Conservation (phyloP, 2,329 filamentous ascomycete genomes). For the Diaporthe sp. region DNA sequence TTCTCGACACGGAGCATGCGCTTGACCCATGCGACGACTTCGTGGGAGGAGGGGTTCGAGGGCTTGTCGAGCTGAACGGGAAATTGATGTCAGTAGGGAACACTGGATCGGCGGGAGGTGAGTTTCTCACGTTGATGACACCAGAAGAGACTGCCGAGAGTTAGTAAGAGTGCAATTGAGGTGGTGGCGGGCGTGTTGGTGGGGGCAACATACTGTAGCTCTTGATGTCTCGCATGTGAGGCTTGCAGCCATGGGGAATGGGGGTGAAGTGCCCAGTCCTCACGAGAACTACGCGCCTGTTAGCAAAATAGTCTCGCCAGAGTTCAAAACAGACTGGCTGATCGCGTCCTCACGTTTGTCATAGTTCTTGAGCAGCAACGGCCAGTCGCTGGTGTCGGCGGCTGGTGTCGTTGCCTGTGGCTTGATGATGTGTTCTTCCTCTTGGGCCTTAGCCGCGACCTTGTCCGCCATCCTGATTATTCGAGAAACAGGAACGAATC, state of each 20-base stretch:
- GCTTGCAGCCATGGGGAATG: constrained; percentile 92
- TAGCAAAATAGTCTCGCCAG: constrained; percentile 40
- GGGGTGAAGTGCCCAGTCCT: constrained; percentile 97
- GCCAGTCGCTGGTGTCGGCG: constrained; percentile 91
- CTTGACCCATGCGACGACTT: constrained; percentile 99
- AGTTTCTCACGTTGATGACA: constrained; percentile 85
- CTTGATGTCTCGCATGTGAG: constrained; percentile 94
- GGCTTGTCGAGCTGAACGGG: constrained; percentile 76
- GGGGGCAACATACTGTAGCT: constrained; percentile 69
- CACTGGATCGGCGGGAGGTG: not conserved
- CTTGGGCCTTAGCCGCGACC: constrained; percentile 62
- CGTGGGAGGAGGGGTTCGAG: constrained; percentile 96
- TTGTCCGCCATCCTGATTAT: constrained; percentile 57
- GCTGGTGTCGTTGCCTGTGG: constrained; percentile 84
- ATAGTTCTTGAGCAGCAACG: constrained; percentile 95
- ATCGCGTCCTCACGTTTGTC: constrained; percentile 75
- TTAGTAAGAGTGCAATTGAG: constrained; percentile 19
- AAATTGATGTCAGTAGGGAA: constrained; percentile 2
- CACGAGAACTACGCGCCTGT: constrained; percentile 76
- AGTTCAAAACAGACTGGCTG: constrained; percentile 30
- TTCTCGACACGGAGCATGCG: constrained; percentile 94
- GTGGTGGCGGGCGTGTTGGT: not conserved
- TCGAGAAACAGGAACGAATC: constrained; percentile 35
- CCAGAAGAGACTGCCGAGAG: constrained; percentile 79
- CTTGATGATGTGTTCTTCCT: constrained; percentile 90